Evolutionary conservation across 176 grass and related monocot genomes (phyloP).

Genomic region (Aegilops sharonensis): DNA sequence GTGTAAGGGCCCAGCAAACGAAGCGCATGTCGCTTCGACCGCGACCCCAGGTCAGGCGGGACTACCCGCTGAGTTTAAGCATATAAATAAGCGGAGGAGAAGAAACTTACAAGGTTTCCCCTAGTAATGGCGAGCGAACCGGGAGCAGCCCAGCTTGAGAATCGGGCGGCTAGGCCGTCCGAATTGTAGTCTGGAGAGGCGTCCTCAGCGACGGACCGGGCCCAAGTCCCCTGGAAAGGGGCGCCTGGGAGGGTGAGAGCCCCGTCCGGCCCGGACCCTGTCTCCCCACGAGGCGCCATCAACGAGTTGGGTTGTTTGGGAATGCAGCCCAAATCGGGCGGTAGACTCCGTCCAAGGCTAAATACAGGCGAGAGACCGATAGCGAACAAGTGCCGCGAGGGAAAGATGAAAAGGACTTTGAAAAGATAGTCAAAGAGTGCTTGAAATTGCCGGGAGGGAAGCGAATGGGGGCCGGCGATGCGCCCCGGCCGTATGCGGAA

Average conservation of each 20-base stretch:
- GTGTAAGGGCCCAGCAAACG: too few species aligned
- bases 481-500: conserved; percentile 7
- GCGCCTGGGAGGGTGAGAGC: conserved; percentile 52
- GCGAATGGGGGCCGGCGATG: conserved; percentile 61
- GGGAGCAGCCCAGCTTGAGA: too few species aligned
- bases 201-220: neutral
- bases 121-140: too few species aligned
- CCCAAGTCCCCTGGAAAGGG: conserved; percentile 46
- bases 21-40: too few species aligned
- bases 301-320: conserved; percentile 62
- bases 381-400: conserved; percentile 51
- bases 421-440: conserved; percentile 79
- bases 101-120: too few species aligned
- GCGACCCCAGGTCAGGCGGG: too few species aligned
- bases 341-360: conserved; percentile 21
- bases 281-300: conserved; percentile 48
- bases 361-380: conserved; percentile 33
- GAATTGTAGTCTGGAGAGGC: neutral
- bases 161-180: neutral
- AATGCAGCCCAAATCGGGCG: conserved; percentile 57
- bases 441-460: conserved; percentile 73
- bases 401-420: conserved; percentile 67
- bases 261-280: conserved; percentile 54
- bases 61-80: too few species aligned
- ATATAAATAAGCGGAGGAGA: too few species aligned